Conservation (phyloP, 2,329 filamentous ascomycete species). For the Ophiosphaerella korrae region DNA sequence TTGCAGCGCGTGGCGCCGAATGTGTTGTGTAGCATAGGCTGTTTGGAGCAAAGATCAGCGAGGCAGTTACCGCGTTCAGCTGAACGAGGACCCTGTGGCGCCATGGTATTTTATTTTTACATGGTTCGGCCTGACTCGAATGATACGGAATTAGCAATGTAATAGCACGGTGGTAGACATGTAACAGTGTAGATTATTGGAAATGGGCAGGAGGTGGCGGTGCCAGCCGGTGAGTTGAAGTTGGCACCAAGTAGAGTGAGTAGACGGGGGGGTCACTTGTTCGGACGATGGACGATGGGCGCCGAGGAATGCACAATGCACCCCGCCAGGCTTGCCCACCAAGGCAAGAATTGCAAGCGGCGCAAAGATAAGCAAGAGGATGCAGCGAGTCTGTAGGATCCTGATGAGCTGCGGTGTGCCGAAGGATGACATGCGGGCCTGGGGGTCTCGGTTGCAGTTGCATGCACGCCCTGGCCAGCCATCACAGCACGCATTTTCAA, state of each 20-base stretch:
- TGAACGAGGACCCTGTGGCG: constrained; percentile 2
- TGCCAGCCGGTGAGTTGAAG: background rate
- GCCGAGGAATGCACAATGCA: too few relatives aligned
- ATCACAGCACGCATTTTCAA: too few relatives aligned
- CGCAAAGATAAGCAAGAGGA: too few relatives aligned
- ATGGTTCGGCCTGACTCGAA: constrained; percentile 15
- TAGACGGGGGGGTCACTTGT: constrained; percentile 14
- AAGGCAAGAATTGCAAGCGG: too few relatives aligned
- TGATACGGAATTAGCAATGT: too few relatives aligned
- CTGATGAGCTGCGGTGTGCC: too few relatives aligned
- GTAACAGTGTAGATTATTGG: background rate
- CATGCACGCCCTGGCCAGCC: too few relatives aligned
- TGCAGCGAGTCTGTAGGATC: too few relatives aligned
- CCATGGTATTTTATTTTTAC: constrained; percentile 19
- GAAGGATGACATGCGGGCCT: too few relatives aligned
- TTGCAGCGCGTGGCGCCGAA: background rate
- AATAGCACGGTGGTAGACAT: too few relatives aligned
- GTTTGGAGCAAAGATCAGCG: background rate
- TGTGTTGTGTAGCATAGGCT: background rate
- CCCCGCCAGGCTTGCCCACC: too few relatives aligned
- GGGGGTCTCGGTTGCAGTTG: too few relatives aligned
- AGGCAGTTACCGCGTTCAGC: background rate
- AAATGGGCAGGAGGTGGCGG: constrained; percentile 28
- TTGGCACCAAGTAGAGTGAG: background rate
- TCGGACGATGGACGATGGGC: constrained; percentile 4